Conservation (phyloP, 257 asterid species). For the Solanum raphanifolium region DNA sequence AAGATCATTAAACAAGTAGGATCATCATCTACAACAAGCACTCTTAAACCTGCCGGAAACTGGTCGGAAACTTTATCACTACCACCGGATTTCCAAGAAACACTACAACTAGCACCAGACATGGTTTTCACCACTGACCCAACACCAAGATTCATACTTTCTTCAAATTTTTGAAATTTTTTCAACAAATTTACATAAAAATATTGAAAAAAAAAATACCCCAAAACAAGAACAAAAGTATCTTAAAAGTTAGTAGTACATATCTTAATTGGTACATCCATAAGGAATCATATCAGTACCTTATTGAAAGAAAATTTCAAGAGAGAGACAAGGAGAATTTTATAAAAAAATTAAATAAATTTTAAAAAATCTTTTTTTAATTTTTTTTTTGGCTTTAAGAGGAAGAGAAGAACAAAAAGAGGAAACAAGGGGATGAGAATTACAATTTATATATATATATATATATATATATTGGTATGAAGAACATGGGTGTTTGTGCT, state of each 20-base stretch:
- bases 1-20: slow-evolving; percentile 84
- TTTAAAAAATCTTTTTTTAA: background rate
- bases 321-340: background rate
- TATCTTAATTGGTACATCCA: slow-evolving; percentile 2
- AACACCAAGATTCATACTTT: slow-evolving; percentile 59
- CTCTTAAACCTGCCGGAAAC: slow-evolving; percentile 90
- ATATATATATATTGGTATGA: background rate
- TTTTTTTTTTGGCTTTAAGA: background rate
- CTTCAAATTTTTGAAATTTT: background rate
- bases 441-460: background rate
- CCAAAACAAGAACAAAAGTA: slow-evolving; percentile 1
- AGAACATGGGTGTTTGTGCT: background rate
- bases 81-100: slow-evolving; percentile 49
- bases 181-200: background rate
- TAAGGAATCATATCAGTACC: background rate
- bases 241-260: background rate
- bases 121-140: slow-evolving; percentile 30
- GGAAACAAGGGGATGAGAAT: background rate
- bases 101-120: slow-evolving; percentile 32
- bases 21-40: slow-evolving; percentile 94
- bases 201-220: background rate
- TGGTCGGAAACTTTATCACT: slow-evolving; percentile 54
- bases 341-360: background rate
- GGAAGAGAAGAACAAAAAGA: background rate
- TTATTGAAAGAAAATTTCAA: background rate